Evolutionary conservation across 176 grass and related monocot species (phyloP).

Genomic region (Rhipidocladum racemiflorum): DNA sequence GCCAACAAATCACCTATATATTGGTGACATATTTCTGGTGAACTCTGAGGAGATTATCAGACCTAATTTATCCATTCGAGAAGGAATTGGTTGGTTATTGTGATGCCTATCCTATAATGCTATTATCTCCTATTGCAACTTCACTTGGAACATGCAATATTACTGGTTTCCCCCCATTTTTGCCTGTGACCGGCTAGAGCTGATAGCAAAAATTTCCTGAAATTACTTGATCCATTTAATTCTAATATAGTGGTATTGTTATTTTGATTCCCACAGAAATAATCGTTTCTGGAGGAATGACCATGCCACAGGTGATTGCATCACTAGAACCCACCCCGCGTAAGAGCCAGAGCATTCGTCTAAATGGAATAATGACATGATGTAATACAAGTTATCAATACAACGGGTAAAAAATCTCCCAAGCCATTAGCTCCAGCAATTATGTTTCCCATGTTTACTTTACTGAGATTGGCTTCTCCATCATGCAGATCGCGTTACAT

Average conservation of each 20-base stretch:
- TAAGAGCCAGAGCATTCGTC: constrained; percentile 68
- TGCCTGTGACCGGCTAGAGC: background rate
- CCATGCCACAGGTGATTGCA: constrained; percentile 91
- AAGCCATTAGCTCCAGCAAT: background rate
- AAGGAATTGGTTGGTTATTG: constrained; percentile 75
- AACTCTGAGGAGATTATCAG: constrained; percentile 93
- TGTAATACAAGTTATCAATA: background rate
- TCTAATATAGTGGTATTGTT: constrained; percentile 15
- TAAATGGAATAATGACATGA: constrained; percentile 77
- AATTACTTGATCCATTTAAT: background rate
- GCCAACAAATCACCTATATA: constrained; percentile 98
- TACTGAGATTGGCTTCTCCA: background rate
- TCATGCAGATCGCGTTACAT: background rate
- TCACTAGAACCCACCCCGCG: constrained; percentile 68
- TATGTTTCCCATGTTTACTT: background rate
- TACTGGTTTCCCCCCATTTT: background rate
- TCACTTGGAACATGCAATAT: background rate
- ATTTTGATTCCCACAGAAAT: constrained; percentile 60
- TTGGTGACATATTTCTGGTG: constrained; percentile 96
- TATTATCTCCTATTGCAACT: background rate
- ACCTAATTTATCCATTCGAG: constrained; percentile 90
- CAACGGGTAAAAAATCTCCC: background rate
- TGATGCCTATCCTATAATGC: background rate
- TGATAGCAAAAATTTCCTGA: background rate
- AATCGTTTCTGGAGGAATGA: constrained; percentile 99